These are phyloP conservation scores for Ganoderma sp. DNA, from an alignment of 1,284 basidiomycete species.

Conservation along the genomic window DNA sequence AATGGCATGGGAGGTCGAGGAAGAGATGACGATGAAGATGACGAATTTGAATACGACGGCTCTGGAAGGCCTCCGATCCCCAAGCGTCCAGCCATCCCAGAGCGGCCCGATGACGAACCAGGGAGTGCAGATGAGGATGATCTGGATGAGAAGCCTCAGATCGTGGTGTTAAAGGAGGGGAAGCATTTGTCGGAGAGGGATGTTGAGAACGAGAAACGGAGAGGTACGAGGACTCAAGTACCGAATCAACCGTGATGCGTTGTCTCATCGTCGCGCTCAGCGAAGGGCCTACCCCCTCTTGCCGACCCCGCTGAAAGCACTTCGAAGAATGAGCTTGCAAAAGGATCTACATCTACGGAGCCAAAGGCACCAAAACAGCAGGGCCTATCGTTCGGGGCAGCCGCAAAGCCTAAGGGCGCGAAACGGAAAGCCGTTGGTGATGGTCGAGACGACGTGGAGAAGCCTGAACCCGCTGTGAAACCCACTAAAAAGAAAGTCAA, in stretches of 20 bases:
- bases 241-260: not conserved
- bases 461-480: slow-evolving; percentile 36
- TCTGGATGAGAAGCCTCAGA: slow-evolving; percentile 82
- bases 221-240: slow-evolving; percentile 57
- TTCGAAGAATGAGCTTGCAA: slow-evolving; percentile 15
- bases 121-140: slow-evolving; percentile 79
- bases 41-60: slow-evolving; percentile 54
- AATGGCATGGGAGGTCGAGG: slow-evolving; percentile 31
- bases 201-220: slow-evolving; percentile 76
- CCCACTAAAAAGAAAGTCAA: slow-evolving; percentile 53
- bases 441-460: slow-evolving; percentile 38
- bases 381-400: slow-evolving; percentile 47
- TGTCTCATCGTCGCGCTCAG: slow-evolving; percentile 39
- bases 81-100: slow-evolving; percentile 72
- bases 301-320: slow-evolving; percentile 38
- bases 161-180: slow-evolving; percentile 84
- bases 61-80: slow-evolving; percentile 77
- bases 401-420: slow-evolving; percentile 38
- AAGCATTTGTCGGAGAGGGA: slow-evolving; percentile 81
- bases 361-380: slow-evolving; percentile 24
- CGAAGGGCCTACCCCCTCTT: slow-evolving; percentile 57
- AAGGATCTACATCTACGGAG: slow-evolving; percentile 22
- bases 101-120: slow-evolving; percentile 71
- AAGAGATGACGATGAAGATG: slow-evolving; percentile 37
- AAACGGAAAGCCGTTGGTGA: slow-evolving; percentile 52